Evolutionary conservation across 2,329 filamentous ascomycete genomes (phyloP), one percentile per base, ranked within the genome.

Genomic region (Colletotrichum sp.): DNA sequence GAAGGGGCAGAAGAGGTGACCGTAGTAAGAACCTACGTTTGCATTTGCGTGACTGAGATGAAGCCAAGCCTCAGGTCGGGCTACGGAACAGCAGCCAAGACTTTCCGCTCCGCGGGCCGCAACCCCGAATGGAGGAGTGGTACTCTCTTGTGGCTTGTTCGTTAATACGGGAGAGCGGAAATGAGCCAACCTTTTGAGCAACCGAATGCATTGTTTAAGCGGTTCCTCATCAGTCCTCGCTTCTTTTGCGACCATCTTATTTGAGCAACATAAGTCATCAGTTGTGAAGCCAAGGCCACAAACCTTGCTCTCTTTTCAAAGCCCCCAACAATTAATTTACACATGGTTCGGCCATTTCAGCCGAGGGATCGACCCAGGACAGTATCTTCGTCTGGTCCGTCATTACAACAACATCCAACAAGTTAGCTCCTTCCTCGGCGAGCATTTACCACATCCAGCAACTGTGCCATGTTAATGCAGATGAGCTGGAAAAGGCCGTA

Each of bases 191-290:
- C 16, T 44, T 3, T 44, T 44, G 16, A 6, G 16, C 8, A 44
- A 44, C n/a, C 36, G 0, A 11, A 1, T 1, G 36, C 36, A 44
- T 44, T 44, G 8, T 11, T 6, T 1, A n/a, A 19, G 8, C 5
- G 36, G 19, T n/a, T 6, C 8, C 36, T 11, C 8, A 11, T 3
- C 8, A 4, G 36, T 44, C 16, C 8, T 44, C 5, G 16, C 36
- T 19, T 19, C 36, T 19, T 11, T 44, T 2, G 16, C 36, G 8
- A n/a, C 36, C 16, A n/a, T 44, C 36, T 19, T 44, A 2, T 44
- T 44, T 44, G 8, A 44, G 16, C 19, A 44, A 44, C 36, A 6
- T n/a, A 44, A 44, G 36, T n/a, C 36, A 44, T 11, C 16, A 44
- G 36, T 6, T 44, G 36, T 19, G 36, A 6, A 6, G 36, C 16